Conservation (phyloP, 805 yeast genomes). For the Yamadazyma nakazawae region DNA sequence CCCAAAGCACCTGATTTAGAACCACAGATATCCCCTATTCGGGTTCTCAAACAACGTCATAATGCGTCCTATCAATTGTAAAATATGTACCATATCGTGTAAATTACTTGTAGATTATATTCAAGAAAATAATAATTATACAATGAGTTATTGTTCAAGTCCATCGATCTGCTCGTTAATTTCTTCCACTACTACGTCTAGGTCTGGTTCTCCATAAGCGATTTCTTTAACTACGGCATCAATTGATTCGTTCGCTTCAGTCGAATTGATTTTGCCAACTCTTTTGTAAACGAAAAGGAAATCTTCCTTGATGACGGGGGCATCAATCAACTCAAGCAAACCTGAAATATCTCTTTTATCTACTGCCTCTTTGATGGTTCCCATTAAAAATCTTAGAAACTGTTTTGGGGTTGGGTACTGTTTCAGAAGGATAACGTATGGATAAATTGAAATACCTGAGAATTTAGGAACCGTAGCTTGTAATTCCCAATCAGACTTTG, state of each 20-base stretch:
- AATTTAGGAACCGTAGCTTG: constrained; percentile 22
- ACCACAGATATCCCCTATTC: constrained; percentile 30
- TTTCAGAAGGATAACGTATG: constrained; percentile 9
- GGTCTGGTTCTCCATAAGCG: constrained; percentile 12
- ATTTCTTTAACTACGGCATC: constrained; percentile 4
- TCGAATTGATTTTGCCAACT: constrained; percentile 6
- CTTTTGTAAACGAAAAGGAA: constrained; percentile 30
- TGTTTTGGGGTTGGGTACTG: constrained; percentile 5
- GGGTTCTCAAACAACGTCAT: constrained; percentile 25
- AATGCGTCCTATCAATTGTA: constrained; percentile 3
- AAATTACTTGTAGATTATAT: not conserved
- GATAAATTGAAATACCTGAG: constrained; percentile 18
- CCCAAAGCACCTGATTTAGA: constrained; percentile 25
- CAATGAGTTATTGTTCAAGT: constrained; percentile 10
- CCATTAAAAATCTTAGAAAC: not conserved
- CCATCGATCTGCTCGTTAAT: constrained; percentile 24
- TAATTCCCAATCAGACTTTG: constrained; percentile 20
- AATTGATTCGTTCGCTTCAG: not conserved
- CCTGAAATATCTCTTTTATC: not conserved
- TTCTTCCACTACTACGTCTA: constrained; percentile 16
- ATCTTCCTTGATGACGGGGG: constrained; percentile 20
- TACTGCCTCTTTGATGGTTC: constrained; percentile 1
- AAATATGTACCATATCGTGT: constrained; percentile 2
- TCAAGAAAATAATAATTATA: not conserved
- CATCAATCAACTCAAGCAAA: constrained; percentile 13